Evolutionary conservation across 257 asterid genomes (phyloP), one percentile per base, ranked within the genome.

Genomic region (Nicotiana tabacum): DNA sequence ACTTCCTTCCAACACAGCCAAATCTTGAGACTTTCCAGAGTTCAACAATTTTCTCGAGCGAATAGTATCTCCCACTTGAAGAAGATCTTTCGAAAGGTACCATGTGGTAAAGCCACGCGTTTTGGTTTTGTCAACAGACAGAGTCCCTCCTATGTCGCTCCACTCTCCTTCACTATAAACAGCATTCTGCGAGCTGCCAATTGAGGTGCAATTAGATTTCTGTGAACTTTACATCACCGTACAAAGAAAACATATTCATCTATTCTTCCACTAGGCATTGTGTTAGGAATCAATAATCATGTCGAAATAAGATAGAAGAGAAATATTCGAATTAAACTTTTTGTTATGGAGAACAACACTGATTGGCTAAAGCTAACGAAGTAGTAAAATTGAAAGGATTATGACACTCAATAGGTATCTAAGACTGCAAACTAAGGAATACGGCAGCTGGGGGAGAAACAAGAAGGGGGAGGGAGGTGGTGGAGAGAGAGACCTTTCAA

Each of bases 11-110:
- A 82, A 69, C 77, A 88, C 90, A 60, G 74, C 80, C 81, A 70
- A 80, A 67, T 81, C 90, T 27, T 81, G 86, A 58, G 89, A 89
- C 82, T 78, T 77, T 83, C 82, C 51, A 7, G 90, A 86, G 80
- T 80, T 77, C n/a, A 67, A 66, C 35, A 76, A 33, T 80, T 88
- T 88, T 77, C 93, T 87, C 68, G 96, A 87, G 32, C 91, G 91
- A 82, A 92, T 92, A 13, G 83, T 66, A 82, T 92, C 96, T 18
- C 94, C 93, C 39, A 92, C 86, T 82, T 85, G 90, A 78, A 92
- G 90, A 82, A 79, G 91, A 79, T 92, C 91, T 66, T 90, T 92
- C 13, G 88, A 89, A 86, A 89, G 90, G 85, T 81, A 88, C 96
- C 96, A 92, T 43, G 87, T 84, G 82, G 84, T 83, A 78, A 76